Evolutionary conservation across 106 monocot genomes (phyloP).

Genomic region (Phalaenopsis aphrodite): DNA sequence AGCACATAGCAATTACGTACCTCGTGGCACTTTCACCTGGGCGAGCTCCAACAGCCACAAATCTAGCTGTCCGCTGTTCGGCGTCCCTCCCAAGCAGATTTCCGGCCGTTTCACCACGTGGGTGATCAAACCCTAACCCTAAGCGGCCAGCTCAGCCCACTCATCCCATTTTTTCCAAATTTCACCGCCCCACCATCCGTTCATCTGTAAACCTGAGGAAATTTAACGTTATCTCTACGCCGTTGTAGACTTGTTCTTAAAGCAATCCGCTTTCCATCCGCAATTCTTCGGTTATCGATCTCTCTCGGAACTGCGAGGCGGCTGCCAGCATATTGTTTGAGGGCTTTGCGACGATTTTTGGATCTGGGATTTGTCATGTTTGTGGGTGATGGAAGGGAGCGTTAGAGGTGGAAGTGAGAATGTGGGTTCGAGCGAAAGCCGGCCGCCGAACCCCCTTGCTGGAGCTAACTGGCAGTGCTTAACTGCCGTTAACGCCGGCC

Average conservation of each 20-base stretch:
- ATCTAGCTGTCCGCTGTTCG: background rate
- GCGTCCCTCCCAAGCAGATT: background rate
- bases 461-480: slow-evolving; percentile 16
- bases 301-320: background rate
- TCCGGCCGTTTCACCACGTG: background rate
- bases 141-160: background rate
- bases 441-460: slow-evolving; percentile 40
- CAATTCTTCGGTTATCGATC: background rate
- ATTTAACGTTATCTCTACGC: background rate
- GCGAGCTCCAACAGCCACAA: background rate
- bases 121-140: slow-evolving; percentile 1
- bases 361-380: slow-evolving; percentile 10
- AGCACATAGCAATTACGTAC: background rate
- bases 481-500: background rate
- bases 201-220: background rate
- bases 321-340: background rate
- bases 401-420: slow-evolving; percentile 15
- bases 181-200: background rate
- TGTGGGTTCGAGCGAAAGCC: slow-evolving; percentile 31
- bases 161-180: background rate
- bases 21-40: background rate
- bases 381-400: slow-evolving; percentile 23
- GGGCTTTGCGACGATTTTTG: background rate
- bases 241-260: background rate
- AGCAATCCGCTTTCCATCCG: background rate